These are phyloP conservation scores for Yamadazyma dushanensis DNA, from an alignment of 1,139 yeast species.

Conservation along the genomic window DNA sequence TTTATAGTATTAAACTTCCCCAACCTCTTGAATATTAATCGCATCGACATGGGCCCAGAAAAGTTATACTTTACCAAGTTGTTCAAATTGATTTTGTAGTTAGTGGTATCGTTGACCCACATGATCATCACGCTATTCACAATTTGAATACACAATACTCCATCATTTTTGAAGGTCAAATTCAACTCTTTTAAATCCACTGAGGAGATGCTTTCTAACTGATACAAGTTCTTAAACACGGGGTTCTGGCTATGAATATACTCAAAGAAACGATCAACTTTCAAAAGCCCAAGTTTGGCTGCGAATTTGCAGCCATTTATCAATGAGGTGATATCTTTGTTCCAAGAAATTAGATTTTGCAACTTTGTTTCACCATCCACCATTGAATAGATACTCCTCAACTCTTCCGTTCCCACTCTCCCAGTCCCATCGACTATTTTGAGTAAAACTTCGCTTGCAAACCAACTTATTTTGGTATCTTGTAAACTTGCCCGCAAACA, in stretches of 20 bases:
- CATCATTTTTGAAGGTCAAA: slow-evolving; percentile 4
- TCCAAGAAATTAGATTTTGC: slow-evolving; percentile 4
- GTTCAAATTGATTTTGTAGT: slow-evolving; percentile 11
- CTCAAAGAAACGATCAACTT: slow-evolving; percentile 8
- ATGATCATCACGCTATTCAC: slow-evolving; percentile 14
- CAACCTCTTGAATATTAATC: slow-evolving; percentile 11
- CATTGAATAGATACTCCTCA: not conserved
- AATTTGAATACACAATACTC: slow-evolving; percentile 17
- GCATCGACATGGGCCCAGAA: not conserved
- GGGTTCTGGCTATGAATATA: slow-evolving; percentile 16
- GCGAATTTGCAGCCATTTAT: slow-evolving; percentile 8
- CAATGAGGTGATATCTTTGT: slow-evolving; percentile 15
- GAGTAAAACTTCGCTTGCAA: slow-evolving; percentile 9
- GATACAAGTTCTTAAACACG: slow-evolving; percentile 17
- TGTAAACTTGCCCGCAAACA: slow-evolving; percentile 10
- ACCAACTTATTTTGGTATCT: slow-evolving; percentile 14
- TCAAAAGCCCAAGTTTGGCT: not conserved
- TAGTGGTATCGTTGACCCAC: slow-evolving; percentile 14
- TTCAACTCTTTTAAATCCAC: slow-evolving; percentile 7
- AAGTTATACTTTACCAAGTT: slow-evolving; percentile 12
- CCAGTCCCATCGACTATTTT: not conserved
- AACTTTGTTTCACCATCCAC: not conserved
- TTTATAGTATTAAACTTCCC: slow-evolving; percentile 11
- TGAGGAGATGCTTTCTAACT: slow-evolving; percentile 7
- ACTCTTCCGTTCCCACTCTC: not conserved